Evolutionary conservation across 129 eudicot genomes (phyloP).

Genomic region (Ambrosia artemisiifolia): DNA sequence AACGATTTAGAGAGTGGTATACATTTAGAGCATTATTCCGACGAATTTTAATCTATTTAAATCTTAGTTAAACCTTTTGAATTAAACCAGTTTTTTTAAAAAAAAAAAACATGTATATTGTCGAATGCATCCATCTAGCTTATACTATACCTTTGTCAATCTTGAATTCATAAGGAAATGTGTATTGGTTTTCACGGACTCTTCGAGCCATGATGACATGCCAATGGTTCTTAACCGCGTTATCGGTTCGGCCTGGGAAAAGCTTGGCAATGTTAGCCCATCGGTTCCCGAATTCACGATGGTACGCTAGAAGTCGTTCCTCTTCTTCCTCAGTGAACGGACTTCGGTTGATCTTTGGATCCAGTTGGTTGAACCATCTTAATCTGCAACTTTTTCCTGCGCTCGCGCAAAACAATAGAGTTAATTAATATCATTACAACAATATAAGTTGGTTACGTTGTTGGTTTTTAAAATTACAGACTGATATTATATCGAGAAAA

Average conservation of each 20-base stretch:
- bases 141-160: slow-evolving; percentile 31
- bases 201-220: slow-evolving; percentile 93
- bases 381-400: slow-evolving; percentile 89
- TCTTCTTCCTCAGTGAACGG: slow-evolving; percentile 88
- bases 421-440: no score
- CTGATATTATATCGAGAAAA: background rate
- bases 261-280: slow-evolving; percentile 82
- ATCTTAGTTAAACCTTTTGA: no score
- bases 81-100: no score
- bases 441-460: background rate
- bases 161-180: slow-evolving; percentile 29
- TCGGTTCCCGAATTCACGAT: slow-evolving; percentile 69
- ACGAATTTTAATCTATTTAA: no score
- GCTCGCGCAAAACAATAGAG: background rate
- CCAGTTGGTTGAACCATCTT: slow-evolving; percentile 90
- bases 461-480: background rate
- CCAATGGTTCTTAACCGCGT: slow-evolving; percentile 98
- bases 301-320: slow-evolving; percentile 66
- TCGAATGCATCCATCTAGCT: background rate
- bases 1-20: no score
- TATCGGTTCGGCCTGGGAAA: slow-evolving; percentile 86
- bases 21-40: no score
- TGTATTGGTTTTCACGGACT: slow-evolving; percentile 43
- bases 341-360: slow-evolving; percentile 75
- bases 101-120: background rate